phyloP scores from a whole-genome alignment of 1,284 basidiomycete species.

The Boletus sp. region DNA sequence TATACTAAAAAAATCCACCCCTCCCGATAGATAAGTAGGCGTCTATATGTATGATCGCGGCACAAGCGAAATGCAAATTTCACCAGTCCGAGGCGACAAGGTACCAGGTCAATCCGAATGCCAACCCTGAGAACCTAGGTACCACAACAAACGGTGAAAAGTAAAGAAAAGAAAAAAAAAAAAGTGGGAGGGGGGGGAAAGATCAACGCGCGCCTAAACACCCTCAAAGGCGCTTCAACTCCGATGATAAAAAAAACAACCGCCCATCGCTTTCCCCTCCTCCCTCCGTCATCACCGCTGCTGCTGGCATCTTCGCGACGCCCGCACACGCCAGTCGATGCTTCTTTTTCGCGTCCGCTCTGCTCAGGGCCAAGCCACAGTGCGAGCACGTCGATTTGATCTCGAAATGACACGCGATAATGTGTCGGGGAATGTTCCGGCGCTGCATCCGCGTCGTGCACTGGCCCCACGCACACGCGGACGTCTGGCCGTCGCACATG shows the following conservation, averaged over 20 bases:
- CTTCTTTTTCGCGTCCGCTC: conserved; percentile 28
- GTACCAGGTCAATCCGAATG: too few relatives aligned
- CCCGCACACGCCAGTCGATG: conserved; percentile 19
- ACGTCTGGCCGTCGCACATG: conserved; percentile 15
- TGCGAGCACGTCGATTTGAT: conserved; percentile 19
- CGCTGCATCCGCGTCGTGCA: conserved; percentile 24
- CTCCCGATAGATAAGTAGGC: too few relatives aligned
- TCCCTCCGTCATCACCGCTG: background rate
- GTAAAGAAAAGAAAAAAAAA: background rate
- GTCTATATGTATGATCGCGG: too few relatives aligned
- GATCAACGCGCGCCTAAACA: conserved; percentile 6
- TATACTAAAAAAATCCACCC: too few relatives aligned
- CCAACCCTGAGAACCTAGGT: too few relatives aligned
- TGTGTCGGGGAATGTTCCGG: conserved; percentile 28
- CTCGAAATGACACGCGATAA: conserved; percentile 25
- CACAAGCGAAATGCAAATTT: too few relatives aligned
- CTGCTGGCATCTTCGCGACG: background rate
- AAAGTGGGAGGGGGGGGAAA: too few relatives aligned
- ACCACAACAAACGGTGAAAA: too few relatives aligned
- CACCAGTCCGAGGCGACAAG: too few relatives aligned
- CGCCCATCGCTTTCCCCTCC: conserved; percentile 6
- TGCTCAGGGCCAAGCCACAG: conserved; percentile 23
- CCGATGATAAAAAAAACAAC: conserved; percentile 12
- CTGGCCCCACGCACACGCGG: conserved; percentile 19
- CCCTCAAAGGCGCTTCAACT: conserved; percentile 15